Percentiles rank a stretch among this genome's conserved stretches.
These are phyloP conservation scores for Cutaneotrichosporon cutaneum DNA, from an alignment of 1,284 basidiomycete genomes.

Conservation along the genomic window DNA sequence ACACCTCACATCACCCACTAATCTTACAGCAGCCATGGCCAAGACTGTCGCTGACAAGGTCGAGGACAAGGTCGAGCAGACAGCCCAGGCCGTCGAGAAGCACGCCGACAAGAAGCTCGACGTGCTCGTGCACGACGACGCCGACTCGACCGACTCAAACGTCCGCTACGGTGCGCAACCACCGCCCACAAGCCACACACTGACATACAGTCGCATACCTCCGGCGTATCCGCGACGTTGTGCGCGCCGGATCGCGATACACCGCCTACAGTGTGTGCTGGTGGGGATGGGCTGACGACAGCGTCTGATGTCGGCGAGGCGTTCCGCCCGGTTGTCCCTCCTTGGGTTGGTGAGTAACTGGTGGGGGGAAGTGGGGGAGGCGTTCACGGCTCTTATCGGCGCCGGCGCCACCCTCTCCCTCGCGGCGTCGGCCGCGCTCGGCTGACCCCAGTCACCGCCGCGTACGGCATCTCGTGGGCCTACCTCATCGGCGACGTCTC, in stretches of 20 bases:
- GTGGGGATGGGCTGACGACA: conserved; percentile 46
- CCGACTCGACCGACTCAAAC: conserved; percentile 52
- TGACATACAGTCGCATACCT: conserved; percentile 62
- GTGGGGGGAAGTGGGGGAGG: too few species aligned
- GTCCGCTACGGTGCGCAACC: conserved; percentile 46
- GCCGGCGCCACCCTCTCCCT: neutral
- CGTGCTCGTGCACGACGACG: conserved; percentile 20
- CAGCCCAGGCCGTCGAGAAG: conserved; percentile 6
- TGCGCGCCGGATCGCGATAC: conserved; percentile 72
- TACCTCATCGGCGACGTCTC: conserved; percentile 73
- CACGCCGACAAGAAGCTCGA: conserved; percentile 10
- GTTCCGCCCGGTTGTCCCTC: conserved; percentile 81
- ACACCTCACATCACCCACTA: neutral
- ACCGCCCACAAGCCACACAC: neutral
- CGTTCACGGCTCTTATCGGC: neutral
- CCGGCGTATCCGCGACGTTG: conserved; percentile 71
- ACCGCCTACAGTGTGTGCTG: conserved; percentile 68
- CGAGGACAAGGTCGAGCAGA: conserved; percentile 4
- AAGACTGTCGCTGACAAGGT: conserved; percentile 1
- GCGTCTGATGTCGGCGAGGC: conserved; percentile 88
- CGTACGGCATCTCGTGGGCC: conserved; percentile 84
- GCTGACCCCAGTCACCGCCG: conserved; percentile 50
- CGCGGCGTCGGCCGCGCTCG: too few species aligned
- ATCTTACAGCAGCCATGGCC: neutral
- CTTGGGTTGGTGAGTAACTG: conserved; percentile 59